These are phyloP conservation scores for Coffea canephora DNA, from an alignment of 257 asterid species.

Conservation along the genomic window DNA sequence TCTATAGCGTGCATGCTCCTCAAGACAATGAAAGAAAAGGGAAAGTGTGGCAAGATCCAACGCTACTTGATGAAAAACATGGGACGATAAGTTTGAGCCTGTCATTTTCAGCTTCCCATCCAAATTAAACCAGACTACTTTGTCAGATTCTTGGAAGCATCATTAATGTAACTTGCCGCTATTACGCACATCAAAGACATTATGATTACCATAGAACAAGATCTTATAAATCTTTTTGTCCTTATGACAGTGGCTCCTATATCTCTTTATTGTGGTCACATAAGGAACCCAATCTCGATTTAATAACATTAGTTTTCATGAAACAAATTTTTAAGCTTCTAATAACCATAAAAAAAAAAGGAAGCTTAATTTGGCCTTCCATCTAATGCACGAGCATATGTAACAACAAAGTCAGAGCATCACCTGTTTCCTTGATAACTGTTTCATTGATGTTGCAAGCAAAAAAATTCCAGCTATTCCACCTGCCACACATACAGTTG, in stretches of 20 bases:
- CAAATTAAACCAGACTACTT: background rate
- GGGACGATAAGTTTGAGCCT: too few relatives aligned
- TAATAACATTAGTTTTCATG: background rate
- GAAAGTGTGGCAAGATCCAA: too few relatives aligned
- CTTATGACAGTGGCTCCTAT: background rate
- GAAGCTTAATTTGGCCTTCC: background rate
- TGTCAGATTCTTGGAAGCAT: background rate
- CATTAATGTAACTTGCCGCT: background rate
- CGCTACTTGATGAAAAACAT: too few relatives aligned
- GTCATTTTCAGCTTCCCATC: background rate
- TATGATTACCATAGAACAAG: background rate
- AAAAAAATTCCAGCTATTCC: conserved; percentile 96
- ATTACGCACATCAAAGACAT: background rate
- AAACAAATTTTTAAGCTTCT: background rate
- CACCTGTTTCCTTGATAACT: conserved; percentile 94
- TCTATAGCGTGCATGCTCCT: too few relatives aligned
- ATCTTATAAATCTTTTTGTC: too few relatives aligned
- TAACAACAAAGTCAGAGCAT: conserved; percentile 12
- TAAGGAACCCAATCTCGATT: background rate
- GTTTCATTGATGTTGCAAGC: conserved; percentile 82
- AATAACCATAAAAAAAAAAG: background rate
- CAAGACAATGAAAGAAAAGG: too few relatives aligned
- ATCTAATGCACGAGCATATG: conserved; percentile 8
- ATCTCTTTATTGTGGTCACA: background rate
- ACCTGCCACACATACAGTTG: conserved; percentile 40